Evolutionary conservation across 345 rosid genomes (phyloP).

Genomic region (Anastatica hierochuntica): DNA sequence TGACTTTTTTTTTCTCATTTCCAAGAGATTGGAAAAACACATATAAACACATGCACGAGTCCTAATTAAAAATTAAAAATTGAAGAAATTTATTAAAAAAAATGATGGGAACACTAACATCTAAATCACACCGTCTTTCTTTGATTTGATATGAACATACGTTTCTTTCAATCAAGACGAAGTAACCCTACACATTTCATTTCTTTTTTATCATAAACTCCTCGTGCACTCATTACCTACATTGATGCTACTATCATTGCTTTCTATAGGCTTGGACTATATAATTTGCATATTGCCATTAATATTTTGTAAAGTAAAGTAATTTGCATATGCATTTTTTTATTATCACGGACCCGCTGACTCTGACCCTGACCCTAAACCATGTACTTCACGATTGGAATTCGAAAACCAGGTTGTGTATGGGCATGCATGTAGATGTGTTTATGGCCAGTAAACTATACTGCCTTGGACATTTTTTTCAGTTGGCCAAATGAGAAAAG

Average conservation of each 20-base stretch:
- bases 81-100: background rate
- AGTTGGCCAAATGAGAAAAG: too few species aligned
- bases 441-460: too few species aligned
- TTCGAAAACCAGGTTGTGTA: too few species aligned
- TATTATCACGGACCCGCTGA: background rate
- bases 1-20: slow-evolving; percentile 22
- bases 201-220: slow-evolving; percentile 21
- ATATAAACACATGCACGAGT: slow-evolving; percentile 28
- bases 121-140: slow-evolving; percentile 17
- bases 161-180: slow-evolving; percentile 25
- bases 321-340: background rate
- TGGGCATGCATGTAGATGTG: too few species aligned
- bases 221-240: slow-evolving; percentile 29
- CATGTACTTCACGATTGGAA: too few species aligned
- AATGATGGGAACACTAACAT: slow-evolving; percentile 26
- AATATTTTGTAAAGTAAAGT: slow-evolving; percentile 1
- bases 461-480: too few species aligned
- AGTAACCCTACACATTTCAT: slow-evolving; percentile 27
- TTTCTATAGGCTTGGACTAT: slow-evolving; percentile 27
- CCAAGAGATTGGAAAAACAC: slow-evolving; percentile 20
- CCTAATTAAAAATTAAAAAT: slow-evolving; percentile 4
- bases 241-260: slow-evolving; percentile 30
- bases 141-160: slow-evolving; percentile 17
- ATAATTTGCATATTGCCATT: slow-evolving; percentile 18
- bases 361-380: background rate